Percentiles rank a stretch among this genome's conserved stretches.
Conservation (phyloP, 2,329 filamentous ascomycete genomes). For the Aspergillus intermedius region DNA sequence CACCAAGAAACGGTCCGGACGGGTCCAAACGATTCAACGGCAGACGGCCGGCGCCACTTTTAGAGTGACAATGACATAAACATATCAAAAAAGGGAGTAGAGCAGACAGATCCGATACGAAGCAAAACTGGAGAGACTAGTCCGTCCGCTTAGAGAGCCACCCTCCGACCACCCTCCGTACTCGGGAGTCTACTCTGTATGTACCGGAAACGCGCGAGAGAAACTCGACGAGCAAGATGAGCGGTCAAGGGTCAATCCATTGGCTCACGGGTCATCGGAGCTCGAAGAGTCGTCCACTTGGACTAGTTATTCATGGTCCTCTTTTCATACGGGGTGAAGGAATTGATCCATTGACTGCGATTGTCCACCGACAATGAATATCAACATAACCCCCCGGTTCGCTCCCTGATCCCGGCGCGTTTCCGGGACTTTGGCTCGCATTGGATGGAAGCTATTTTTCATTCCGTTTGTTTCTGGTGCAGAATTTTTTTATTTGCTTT, state of each 20-base stretch:
- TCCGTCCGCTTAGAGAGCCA: neutral
- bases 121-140: neutral
- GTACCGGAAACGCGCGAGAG: neutral
- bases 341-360: conserved; percentile 9
- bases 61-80: conserved; percentile 3
- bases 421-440: conserved; percentile 17
- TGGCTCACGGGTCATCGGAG: conserved; percentile 3
- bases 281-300: conserved; percentile 2
- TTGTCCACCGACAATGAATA: conserved; percentile 4
- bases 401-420: conserved; percentile 15
- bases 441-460: conserved; percentile 1
- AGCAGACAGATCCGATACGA: conserved; percentile 1
- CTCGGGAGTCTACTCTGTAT: no score
- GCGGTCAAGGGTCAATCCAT: conserved; percentile 14
- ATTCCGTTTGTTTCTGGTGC: conserved; percentile 12
- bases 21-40: conserved; percentile 9
- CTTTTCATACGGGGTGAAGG: conserved; percentile 9
- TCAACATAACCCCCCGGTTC: neutral
- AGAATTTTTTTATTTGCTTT: neutral
- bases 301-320: conserved; percentile 6
- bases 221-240: conserved; percentile 2
- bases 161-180: neutral
- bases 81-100: conserved; percentile 4
- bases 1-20: conserved; percentile 8
- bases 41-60: conserved; percentile 8